These are phyloP conservation scores for Lagenaria siceraria DNA, from an alignment of 306 rosid genomes.

Conservation along the genomic window DNA sequence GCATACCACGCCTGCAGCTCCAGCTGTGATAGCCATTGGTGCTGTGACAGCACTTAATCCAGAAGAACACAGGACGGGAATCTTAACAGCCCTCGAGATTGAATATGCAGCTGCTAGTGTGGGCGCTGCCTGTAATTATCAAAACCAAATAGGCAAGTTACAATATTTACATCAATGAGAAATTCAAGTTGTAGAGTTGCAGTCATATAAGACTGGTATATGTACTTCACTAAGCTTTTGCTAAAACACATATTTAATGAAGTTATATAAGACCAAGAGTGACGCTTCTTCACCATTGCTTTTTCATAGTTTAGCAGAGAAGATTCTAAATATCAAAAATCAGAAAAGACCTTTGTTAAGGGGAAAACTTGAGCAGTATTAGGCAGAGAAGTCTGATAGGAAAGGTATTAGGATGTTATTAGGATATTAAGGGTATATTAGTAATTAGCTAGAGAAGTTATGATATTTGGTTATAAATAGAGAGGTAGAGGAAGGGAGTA, in stretches of 20 bases:
- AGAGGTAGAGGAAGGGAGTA: too few relatives aligned
- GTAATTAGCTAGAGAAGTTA: too few relatives aligned
- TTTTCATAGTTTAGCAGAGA: neutral
- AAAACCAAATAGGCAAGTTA: neutral
- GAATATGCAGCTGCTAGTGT: conserved; percentile 89
- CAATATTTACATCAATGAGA: neutral
- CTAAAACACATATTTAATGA: neutral
- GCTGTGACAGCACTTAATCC: conserved; percentile 80
- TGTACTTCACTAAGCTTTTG: neutral
- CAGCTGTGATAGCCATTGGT: conserved; percentile 90
- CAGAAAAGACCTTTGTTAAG: neutral
- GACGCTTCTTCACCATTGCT: neutral
- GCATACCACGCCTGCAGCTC: conserved; percentile 92
- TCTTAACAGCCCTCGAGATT: conserved; percentile 71
- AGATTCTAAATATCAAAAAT: neutral
- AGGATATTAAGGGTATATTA: too few relatives aligned
- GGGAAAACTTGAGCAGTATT: neutral
- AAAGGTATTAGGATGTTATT: too few relatives aligned
- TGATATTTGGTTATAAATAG: too few relatives aligned
- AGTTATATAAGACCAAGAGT: neutral
- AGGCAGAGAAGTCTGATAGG: neutral
- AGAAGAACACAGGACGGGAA: conserved; percentile 83
- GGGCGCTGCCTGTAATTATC: conserved; percentile 57
- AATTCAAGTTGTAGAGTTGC: neutral
- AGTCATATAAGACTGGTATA: neutral